phyloP scores from a whole-genome alignment of 164 flowering plant species.

The Magnolia changhungtana region DNA sequence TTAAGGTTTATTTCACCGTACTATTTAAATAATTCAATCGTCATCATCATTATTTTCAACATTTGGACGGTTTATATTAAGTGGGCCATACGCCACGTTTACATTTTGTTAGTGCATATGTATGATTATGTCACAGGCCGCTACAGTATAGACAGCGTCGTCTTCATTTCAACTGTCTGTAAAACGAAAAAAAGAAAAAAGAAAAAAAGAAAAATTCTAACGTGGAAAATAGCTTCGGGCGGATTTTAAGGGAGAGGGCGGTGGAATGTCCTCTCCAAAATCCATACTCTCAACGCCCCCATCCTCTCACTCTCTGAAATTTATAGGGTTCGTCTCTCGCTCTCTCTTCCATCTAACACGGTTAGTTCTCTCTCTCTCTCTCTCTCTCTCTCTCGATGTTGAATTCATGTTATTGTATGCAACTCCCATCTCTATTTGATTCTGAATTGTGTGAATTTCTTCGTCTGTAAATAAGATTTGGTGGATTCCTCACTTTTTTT shows the following conservation, averaged over 20 bases:
- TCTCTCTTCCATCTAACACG: neutral
- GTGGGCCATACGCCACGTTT: neutral
- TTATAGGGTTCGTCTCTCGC: neutral
- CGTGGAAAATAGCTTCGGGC: neutral
- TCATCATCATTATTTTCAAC: no score
- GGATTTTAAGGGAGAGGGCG: neutral
- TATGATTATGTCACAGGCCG: neutral
- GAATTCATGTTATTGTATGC: neutral
- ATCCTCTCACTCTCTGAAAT: neutral
- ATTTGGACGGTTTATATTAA: no score
- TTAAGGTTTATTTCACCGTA: no score
- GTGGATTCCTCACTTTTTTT: neutral
- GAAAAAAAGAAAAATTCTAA: neutral
- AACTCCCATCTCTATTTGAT: neutral
- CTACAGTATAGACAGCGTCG: neutral
- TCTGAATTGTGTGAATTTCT: neutral
- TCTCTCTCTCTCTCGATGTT: neutral
- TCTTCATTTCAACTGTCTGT: neutral
- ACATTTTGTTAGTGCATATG: neutral
- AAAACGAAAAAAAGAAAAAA: neutral
- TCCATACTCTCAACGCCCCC: neutral
- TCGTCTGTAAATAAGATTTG: neutral
- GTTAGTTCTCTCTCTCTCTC: neutral
- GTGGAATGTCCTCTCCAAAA: neutral
- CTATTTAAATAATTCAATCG: no score